These are phyloP conservation scores for Thraustotheca clavata DNA, from an alignment of 352 stramenopile species.

Conservation along the genomic window DNA sequence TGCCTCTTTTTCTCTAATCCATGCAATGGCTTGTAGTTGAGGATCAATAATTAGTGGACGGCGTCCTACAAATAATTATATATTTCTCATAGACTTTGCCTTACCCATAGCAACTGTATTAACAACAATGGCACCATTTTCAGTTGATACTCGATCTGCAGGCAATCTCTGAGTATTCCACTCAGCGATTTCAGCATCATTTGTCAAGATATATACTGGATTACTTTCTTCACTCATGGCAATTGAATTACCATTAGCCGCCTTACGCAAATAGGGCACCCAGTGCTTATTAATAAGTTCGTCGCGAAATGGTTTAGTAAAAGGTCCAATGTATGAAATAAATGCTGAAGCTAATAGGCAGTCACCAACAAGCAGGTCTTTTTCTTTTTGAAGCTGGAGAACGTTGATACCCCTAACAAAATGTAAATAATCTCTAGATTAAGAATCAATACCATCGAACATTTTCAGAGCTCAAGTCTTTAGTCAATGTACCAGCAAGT, in stretches of 20 bases:
- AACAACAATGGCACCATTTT: conserved; percentile 90
- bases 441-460: conserved; percentile 67
- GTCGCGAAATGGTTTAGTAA: conserved; percentile 92
- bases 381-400: conserved; percentile 85
- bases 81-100: neutral
- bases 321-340: conserved; percentile 94
- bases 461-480: conserved; percentile 93
- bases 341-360: conserved; percentile 91
- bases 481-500: conserved; percentile 91
- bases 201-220: conserved; percentile 85
- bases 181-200: conserved; percentile 87
- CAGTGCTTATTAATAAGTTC: conserved; percentile 91
- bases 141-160: conserved; percentile 88
- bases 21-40: conserved; percentile 90
- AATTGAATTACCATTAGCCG: conserved; percentile 77
- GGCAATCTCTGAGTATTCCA: conserved; percentile 92
- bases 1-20: conserved; percentile 89
- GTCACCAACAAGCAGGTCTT: conserved; percentile 89
- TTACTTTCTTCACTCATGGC: conserved; percentile 88
- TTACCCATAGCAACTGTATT: conserved; percentile 82
- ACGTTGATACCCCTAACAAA: conserved; percentile 77
- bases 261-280: conserved; percentile 84
- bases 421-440: no score
- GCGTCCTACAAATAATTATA: conserved; percentile 24
- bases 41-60: conserved; percentile 92